phyloP scores from a whole-genome alignment of 345 rosid genomes.

The Eucalyptus globulus region DNA sequence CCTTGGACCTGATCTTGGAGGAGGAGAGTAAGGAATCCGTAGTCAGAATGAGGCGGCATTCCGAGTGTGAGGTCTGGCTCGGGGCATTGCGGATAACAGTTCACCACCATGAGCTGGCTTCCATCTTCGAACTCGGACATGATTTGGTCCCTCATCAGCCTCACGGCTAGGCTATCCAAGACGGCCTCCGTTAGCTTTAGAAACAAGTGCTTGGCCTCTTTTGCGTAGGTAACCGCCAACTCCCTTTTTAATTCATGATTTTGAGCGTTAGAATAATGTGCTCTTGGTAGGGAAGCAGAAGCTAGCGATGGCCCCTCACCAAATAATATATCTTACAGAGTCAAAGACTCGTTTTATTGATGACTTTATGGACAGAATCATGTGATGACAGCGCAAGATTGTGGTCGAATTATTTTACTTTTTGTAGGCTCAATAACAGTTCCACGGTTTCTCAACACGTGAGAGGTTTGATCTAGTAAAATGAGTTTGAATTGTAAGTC shows the following conservation, averaged over 20 bases:
- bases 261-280: not conserved
- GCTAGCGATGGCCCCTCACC: not conserved
- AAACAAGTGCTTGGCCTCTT: constrained; percentile 51
- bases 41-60: constrained; percentile 94
- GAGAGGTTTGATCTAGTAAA: not conserved
- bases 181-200: constrained; percentile 56
- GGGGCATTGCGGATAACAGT: constrained; percentile 78
- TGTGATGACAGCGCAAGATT: not conserved
- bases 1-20: constrained; percentile 84
- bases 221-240: constrained; percentile 55
- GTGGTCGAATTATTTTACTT: not conserved
- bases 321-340: not conserved
- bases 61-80: constrained; percentile 83
- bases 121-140: constrained; percentile 41
- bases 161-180: constrained; percentile 36
- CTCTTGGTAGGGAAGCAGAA: not conserved
- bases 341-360: not conserved
- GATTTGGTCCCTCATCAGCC: not conserved
- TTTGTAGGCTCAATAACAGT: not conserved
- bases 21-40: constrained; percentile 77
- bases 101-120: constrained; percentile 68
- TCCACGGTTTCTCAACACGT: not conserved
- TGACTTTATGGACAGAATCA: not conserved
- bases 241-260: constrained; percentile 18
- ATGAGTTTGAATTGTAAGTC: not conserved